A percentile compares a stretch with the other conserved stretches of the same genome.
phyloP scores from a whole-genome alignment of 495 filamentous ascomycete genomes.

The Aspergillus carlsbadensis region DNA sequence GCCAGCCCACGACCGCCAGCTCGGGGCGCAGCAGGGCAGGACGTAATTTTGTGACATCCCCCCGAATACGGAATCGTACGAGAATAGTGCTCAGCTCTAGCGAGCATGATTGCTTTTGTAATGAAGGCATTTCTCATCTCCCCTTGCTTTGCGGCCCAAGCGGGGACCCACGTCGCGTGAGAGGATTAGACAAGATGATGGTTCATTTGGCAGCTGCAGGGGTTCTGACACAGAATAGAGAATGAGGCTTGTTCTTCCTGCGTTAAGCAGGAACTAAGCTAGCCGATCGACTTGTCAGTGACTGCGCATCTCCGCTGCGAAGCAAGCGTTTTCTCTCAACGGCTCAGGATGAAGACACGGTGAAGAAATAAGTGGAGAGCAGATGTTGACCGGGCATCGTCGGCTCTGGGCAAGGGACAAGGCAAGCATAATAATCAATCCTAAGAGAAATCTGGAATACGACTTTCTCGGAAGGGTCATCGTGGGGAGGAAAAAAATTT shows the following conservation, averaged over 20 bases:
- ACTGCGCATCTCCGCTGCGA: too few species aligned
- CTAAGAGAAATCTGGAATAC: not conserved
- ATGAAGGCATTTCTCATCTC: not conserved
- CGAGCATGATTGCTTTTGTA: not conserved
- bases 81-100: not conserved
- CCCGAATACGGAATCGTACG: not conserved
- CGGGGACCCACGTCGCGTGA: not conserved
- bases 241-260: not conserved
- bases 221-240: not conserved
- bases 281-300: not conserved
- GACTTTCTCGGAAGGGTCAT: not conserved
- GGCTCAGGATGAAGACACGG: not conserved
- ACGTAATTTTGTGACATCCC: not conserved
- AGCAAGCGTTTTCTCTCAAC: not conserved
- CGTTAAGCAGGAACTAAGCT: not conserved
- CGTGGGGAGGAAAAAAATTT: not conserved
- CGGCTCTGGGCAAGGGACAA: not conserved
- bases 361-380: not conserved
- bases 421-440: not conserved
- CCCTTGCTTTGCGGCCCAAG: slow-evolving; percentile 1
- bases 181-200: not conserved
- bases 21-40: not conserved
- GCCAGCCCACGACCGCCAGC: not conserved
- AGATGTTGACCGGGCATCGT: not conserved
- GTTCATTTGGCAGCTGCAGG: not conserved